Base-by-base conservation (phyloP, 352 stramenopile species). In the Globisporangium paroecandrum region DNA sequence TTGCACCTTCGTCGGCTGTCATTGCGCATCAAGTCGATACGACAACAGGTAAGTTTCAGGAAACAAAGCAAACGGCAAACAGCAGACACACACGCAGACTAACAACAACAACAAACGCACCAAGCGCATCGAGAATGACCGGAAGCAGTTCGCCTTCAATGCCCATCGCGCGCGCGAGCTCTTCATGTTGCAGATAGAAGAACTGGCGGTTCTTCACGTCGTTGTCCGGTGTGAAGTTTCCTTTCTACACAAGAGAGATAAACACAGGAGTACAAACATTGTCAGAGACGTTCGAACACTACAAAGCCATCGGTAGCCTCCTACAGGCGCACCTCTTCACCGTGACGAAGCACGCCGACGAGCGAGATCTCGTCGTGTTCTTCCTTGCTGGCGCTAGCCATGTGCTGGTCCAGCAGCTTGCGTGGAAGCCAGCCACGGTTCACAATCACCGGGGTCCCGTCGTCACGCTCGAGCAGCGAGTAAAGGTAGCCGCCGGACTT, bases 401-500 rank as follows among this genome's bases (percentile, higher is more conserved):
- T 93, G 64, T 96, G 86, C 24, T 73, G 68, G 32, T 93, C 79
- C 58, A 96, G 70, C 1, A 93, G 73, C 55, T 91, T 90, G 56
- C 83, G 81, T 9, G 88, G 88, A 61, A 96, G 73, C 80, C 83
- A 96, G 4, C 88, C 88, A 63, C 88, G 84, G 68, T 96, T 96
- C 27, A 96, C 81, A 53, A 96, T 94, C 22, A 94, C 81, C 4
- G 88, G 83, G 0, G 88, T 94, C 85, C 85, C 85, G 58, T 89
- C 76, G 1, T 88, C 76, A 54, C 88, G 85, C 47, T 89, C 70
- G 46, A 96, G 69, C 3, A 96, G 68, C 24, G 85, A 91, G 73
- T 96, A 96, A 59, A 96, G 82, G 73, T 94, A 96, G 41, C 88
- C 88, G 6, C 88, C 88, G 25, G 88, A 93, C 53, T 92, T 93